Percentiles rank a stretch among this genome's conserved stretches.
phyloP scores from a whole-genome alignment of 179 eudicot species.

The Nepenthes alata region DNA sequence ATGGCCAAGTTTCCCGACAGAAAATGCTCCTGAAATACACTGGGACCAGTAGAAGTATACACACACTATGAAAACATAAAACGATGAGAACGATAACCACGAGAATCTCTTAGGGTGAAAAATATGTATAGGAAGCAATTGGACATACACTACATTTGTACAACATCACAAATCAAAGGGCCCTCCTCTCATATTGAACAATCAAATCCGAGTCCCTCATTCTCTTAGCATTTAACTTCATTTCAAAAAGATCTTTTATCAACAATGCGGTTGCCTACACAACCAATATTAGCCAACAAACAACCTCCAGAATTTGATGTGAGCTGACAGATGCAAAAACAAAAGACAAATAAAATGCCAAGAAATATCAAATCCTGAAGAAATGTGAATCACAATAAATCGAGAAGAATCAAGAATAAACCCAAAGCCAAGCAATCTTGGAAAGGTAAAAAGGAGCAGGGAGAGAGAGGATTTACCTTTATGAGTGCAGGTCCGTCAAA shows the following conservation, averaged over 20 bases:
- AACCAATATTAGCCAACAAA: conserved; percentile 22
- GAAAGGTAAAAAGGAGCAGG: conserved; percentile 10
- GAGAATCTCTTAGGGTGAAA: conserved; percentile 8
- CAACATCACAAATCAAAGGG: conserved; percentile 6
- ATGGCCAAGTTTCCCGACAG: conserved; percentile 47
- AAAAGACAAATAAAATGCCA: conserved; percentile 13
- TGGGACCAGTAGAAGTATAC: conserved; percentile 6
- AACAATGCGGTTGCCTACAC: conserved; percentile 17
- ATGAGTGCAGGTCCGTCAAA: conserved; percentile 19
- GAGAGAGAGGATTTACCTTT: conserved; percentile 27
- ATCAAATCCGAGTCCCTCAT: conserved; percentile 35
- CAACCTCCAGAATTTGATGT: conserved; percentile 17
- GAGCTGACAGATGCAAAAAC: conserved; percentile 17
- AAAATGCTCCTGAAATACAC: conserved; percentile 14
- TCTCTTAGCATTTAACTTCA: neutral
- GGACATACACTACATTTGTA: conserved; percentile 19
- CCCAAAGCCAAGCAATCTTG: conserved; percentile 42
- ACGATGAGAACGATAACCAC: neutral
- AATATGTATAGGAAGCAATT: neutral
- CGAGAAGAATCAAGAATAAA: conserved; percentile 33
- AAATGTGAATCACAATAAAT: conserved; percentile 5
- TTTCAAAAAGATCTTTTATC: conserved; percentile 3
- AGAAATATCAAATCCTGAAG: neutral
- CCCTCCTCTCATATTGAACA: conserved; percentile 23
- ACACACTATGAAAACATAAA: neutral